Evolutionary conservation across 768 basidiomycete species (phyloP), one percentile per base, ranked within the genome.

Genomic region (Agaricus sinodeliciosus): DNA sequence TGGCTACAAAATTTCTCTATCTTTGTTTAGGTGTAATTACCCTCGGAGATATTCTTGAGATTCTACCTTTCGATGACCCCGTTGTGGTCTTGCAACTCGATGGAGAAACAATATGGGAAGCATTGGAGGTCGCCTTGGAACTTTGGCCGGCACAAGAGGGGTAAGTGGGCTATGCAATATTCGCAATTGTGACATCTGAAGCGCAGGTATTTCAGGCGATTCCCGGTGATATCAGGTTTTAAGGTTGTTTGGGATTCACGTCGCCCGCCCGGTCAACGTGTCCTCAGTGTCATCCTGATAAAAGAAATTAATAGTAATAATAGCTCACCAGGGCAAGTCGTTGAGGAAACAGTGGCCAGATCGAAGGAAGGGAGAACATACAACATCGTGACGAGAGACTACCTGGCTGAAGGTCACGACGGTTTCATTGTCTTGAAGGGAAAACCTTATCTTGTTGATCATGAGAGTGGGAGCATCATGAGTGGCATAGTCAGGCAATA

Each of bases 81-180:
- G 71, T 86, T 13, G 78, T 96, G 4, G 90, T 92, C 3, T 59
- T 93, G 9, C 85, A 93, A 64, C 65, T 95, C 13, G 82, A 90
- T 57, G 92, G 93, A 1, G 74, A 78, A 58, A 73, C 82, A 0
- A 75, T 95, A 41, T 94, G 90, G 89, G 82, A 81, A 39, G 82
- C 85, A 0, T 58, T 95, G 34, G 93, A 96, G 62, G 73, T 73
- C 9, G 79, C 81, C 5, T 69, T 96, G 5, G 72, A 71, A 54
- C 88, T 79, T 48, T 94, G 87, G 80, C 93, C 93, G 6, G 85
- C 90, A 15, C 91, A 93, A 67, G 93, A 94, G 76, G 93, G 93
- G 91, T 82, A 55, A 66, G 73, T 54, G 2, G 28, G 8, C 54
- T 19, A 8, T 18, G 47, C 25, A 15, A 18, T 25, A 26, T 15